phyloP scores from a whole-genome alignment of 116 monocot species.

The Trichopus zeylanicus region DNA sequence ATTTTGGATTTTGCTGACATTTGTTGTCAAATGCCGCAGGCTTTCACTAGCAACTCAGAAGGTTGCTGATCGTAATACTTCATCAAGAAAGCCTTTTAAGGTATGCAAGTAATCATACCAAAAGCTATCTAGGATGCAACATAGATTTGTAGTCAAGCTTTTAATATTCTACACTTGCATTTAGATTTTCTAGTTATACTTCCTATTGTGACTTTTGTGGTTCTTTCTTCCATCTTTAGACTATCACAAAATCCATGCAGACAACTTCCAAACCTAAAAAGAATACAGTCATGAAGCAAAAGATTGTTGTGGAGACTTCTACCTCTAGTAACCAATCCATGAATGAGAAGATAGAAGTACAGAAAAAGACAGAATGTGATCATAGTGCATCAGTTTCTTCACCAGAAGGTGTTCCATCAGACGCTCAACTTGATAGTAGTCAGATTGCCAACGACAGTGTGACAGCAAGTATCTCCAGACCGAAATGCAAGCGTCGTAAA shows the following conservation, averaged over 20 bases:
- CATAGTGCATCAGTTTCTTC: neutral
- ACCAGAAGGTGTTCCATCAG: neutral
- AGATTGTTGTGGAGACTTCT: neutral
- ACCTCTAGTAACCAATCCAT: neutral
- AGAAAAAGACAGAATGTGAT: neutral
- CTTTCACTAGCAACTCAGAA: conserved; percentile 1
- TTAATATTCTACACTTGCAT: neutral
- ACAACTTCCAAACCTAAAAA: neutral
- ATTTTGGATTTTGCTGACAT: neutral
- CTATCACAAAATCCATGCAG: neutral
- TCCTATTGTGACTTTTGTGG: neutral
- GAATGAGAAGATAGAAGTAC: neutral
- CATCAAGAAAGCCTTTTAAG: conserved; percentile 1
- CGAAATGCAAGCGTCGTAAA: conserved; percentile 24
- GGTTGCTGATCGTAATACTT: neutral
- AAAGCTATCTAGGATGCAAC: neutral
- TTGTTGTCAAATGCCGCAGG: neutral
- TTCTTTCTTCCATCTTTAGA: neutral
- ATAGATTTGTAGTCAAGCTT: neutral
- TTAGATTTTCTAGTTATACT: neutral
- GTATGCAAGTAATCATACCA: neutral
- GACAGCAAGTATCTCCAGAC: conserved; percentile 12
- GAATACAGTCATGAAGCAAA: neutral
- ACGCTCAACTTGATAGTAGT: neutral
- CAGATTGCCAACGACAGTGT: neutral